phyloP scores from a whole-genome alignment of 2,329 filamentous ascomycete species.

The Pestalotiopsis fici region DNA sequence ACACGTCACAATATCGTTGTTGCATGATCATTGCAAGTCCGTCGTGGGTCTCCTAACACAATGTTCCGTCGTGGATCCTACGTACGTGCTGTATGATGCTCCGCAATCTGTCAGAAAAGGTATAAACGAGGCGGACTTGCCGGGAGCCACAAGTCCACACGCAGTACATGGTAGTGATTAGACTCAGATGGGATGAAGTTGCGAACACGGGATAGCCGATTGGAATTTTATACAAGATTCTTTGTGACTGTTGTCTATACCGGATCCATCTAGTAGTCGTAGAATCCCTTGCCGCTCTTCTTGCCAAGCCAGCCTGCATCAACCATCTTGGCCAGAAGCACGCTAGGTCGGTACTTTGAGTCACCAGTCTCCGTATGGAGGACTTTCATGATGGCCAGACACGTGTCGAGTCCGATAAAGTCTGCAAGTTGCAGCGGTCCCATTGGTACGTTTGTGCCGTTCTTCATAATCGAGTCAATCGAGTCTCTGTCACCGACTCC shows the following conservation, averaged over 20 bases:
- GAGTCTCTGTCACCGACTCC: conserved; percentile 85
- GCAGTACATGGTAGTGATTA: no score
- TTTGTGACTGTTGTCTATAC: not conserved
- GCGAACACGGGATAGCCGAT: not conserved
- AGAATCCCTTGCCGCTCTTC: conserved; percentile 96
- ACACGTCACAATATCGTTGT: no score
- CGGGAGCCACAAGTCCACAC: not conserved
- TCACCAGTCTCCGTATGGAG: conserved; percentile 89
- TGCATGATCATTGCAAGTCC: no score
- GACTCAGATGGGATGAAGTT: not conserved
- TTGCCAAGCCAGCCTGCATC: conserved; percentile 97
- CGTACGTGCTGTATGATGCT: not conserved
- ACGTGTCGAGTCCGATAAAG: conserved; percentile 97
- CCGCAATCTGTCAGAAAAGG: not conserved
- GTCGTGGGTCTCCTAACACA: not conserved
- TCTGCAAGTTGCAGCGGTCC: conserved; percentile 91
- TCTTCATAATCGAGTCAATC: conserved; percentile 99
- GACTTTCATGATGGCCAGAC: conserved; percentile 95
- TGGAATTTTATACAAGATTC: not conserved
- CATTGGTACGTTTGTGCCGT: conserved; percentile 98
- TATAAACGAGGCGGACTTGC: not conserved
- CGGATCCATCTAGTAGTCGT: conserved; percentile 66
- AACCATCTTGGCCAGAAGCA: conserved; percentile 91
- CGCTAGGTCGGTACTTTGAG: conserved; percentile 90
- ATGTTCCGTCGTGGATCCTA: not conserved